Base-by-base conservation (phyloP, 108 stramenopile genomes). In the Aurantiochytrium sp. region DNA sequence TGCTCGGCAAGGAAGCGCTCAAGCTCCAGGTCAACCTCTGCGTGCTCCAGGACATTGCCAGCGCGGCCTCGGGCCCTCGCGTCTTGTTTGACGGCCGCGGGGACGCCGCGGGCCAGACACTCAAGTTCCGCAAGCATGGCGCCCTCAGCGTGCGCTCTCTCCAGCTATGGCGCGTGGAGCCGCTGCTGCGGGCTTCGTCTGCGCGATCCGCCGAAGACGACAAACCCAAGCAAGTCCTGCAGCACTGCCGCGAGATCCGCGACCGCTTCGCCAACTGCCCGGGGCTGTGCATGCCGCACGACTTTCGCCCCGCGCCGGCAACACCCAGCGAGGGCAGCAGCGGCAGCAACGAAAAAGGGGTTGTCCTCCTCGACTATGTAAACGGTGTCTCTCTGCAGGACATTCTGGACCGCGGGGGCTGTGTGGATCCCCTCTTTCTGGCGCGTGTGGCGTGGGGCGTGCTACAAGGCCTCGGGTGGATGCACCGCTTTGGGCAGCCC, bases 401-500 rank as follows among this genome's bases (percentile, higher is more conserved):
- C 19, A 48, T 81, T 41, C 42, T 81, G 12, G 3, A 81, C 27
- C 39, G 73, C n/a, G 73, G 73, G 12, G 73, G 73, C n/a, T 48
- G 42, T 2, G 42, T 24, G 6, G 73, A 81, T 15, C 42, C 39
- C 6, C 42, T 12, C 1, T 81, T 41, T 48, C 45, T 81, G 12
- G 73, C 73, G 39, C 73, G 73, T 6, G 45, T 81, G 6, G 73
- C 73, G 6, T 81, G 73, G 73, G 73, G 73, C 2, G 30, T 81
- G 1, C 27, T 81, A 21, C 73, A 81, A 81, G 73, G 73, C 24
- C 73, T 81, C 30, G 73, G 73, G 6, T 81, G 73, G 73, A 6
- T 81, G 39, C 73, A 81, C 32, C 73, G 73, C 45, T 48, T 81
- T 30, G 73, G 73, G 15, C 45, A 48, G n/a, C 6, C 73, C 6